A percentile compares a stretch with the other conserved stretches of the same genome.
Conservation (phyloP, 805 yeast genomes). For the Barnettozyma botsteinii region DNA sequence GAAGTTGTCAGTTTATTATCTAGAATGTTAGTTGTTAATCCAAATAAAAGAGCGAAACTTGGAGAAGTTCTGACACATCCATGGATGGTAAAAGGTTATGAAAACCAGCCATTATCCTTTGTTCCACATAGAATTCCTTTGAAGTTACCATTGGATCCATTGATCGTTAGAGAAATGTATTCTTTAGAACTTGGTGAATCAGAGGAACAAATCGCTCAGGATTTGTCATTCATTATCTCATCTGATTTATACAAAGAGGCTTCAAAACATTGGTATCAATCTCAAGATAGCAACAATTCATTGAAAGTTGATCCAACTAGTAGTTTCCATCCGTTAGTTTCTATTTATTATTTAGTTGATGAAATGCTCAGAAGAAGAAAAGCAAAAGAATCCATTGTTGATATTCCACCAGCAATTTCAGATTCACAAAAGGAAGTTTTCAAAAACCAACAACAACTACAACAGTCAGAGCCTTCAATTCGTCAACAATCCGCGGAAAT, state of each 20-base stretch:
- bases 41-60: constrained; percentile 70
- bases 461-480: constrained; percentile 4
- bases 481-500: constrained; percentile 2
- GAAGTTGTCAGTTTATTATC: constrained; percentile 78
- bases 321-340: constrained; percentile 83
- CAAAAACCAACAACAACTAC: constrained; percentile 11
- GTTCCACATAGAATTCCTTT: constrained; percentile 78
- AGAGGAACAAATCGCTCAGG: constrained; percentile 48
- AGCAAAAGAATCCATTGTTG: constrained; percentile 43
- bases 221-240: constrained; percentile 50
- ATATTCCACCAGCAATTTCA: constrained; percentile 23
- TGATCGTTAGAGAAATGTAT: constrained; percentile 68
- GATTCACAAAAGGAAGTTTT: constrained; percentile 11
- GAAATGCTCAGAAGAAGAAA: constrained; percentile 74
- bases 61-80: constrained; percentile 81
- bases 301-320: constrained; percentile 52
- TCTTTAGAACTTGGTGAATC: constrained; percentile 71
- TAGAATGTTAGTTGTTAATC: constrained; percentile 90
- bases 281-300: constrained; percentile 6
- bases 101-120: constrained; percentile 60
- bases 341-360: constrained; percentile 79
- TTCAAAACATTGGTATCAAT: constrained; percentile 50
- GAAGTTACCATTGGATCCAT: constrained; percentile 57
- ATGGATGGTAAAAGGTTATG: constrained; percentile 91
- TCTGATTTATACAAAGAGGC: constrained; percentile 65